Evolutionary conservation across 306 rosid genomes (phyloP).

Genomic region (Biancaea sappan): DNA sequence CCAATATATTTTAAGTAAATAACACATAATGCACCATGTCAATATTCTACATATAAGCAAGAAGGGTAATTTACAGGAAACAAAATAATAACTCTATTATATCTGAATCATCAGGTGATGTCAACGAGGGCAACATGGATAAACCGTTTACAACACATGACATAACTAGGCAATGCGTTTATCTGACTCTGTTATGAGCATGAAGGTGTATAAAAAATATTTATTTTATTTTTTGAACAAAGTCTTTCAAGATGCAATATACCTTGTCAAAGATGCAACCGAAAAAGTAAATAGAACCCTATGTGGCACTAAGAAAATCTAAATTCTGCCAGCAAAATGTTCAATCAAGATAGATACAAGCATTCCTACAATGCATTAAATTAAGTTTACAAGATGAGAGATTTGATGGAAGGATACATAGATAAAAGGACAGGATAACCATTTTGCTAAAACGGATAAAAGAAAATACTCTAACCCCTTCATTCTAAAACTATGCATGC

Average conservation of each 20-base stretch:
- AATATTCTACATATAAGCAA: neutral
- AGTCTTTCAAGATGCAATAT: neutral
- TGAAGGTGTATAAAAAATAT: neutral
- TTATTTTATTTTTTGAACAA: too few species aligned
- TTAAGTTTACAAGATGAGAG: slow-evolving; percentile 21
- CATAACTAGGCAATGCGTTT: neutral
- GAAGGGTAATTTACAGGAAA: neutral
- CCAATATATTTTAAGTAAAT: neutral
- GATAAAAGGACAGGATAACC: slow-evolving; percentile 2
- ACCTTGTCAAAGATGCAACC: slow-evolving; percentile 9
- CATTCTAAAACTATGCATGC: slow-evolving; percentile 8
- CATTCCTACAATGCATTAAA: slow-evolving; percentile 24
- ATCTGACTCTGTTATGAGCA: neutral
- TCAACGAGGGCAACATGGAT: neutral
- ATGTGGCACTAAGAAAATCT: neutral
- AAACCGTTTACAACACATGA: neutral
- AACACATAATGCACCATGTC: neutral
- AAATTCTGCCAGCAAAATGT: slow-evolving; percentile 9
- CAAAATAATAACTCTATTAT: neutral
- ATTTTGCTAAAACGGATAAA: slow-evolving; percentile 17
- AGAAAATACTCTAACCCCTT: slow-evolving; percentile 25
- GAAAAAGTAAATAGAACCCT: slow-evolving; percentile 8
- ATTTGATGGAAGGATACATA: neutral
- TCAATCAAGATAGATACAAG: slow-evolving; percentile 15
- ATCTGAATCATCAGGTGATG: neutral